Conservation (phyloP, 768 basidiomycete species). For the Tricholoma saponaceum region DNA sequence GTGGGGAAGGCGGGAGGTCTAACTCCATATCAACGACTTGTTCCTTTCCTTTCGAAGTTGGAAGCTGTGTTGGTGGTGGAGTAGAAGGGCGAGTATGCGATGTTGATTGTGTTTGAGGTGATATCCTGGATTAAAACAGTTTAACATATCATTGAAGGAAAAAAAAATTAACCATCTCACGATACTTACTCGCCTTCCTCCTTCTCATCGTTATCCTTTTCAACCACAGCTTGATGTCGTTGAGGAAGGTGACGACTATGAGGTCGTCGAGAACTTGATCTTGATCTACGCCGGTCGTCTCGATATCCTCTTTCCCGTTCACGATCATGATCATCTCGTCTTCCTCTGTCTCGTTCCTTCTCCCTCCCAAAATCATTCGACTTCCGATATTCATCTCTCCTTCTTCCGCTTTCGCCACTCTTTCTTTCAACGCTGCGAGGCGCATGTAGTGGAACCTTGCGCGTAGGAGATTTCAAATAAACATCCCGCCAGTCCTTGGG, state of each 20-base stretch:
- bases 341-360: conserved; percentile 22
- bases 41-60: conserved; percentile 25
- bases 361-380: conserved; percentile 30
- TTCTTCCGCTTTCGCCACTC: conserved; percentile 23
- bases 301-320: conserved; percentile 20
- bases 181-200: conserved; percentile 95
- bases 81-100: conserved; percentile 11
- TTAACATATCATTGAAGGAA: not conserved
- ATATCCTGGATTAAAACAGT: conserved; percentile 47
- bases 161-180: conserved; percentile 15
- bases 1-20: conserved; percentile 48
- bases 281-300: conserved; percentile 20
- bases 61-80: conserved; percentile 10
- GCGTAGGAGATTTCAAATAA: conserved; percentile 41
- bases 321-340: conserved; percentile 13
- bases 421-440: conserved; percentile 31
- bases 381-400: conserved; percentile 32
- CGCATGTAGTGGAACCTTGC: conserved; percentile 19
- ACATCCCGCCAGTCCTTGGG: conserved; percentile 70
- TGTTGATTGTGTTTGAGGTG: conserved; percentile 42
- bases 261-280: conserved; percentile 11
- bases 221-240: conserved; percentile 2
- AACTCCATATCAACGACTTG: conserved; percentile 47
- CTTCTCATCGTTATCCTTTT: conserved; percentile 50
- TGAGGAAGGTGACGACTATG: not conserved